phyloP scores from a whole-genome alignment of 768 basidiomycete genomes.

The Leucogyrophana mollusca region DNA sequence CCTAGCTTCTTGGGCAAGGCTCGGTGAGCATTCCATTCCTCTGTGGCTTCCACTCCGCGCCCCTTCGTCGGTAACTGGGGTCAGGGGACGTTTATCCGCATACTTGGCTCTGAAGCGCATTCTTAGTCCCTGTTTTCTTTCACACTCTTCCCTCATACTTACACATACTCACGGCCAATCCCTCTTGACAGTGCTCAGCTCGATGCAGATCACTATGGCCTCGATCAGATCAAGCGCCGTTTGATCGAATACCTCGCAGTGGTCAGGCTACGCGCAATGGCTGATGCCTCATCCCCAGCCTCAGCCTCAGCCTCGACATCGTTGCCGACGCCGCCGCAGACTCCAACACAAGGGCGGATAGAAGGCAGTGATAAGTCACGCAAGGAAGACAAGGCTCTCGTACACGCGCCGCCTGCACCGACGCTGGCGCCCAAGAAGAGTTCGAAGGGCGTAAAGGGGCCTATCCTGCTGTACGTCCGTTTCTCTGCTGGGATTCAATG shows the following conservation, averaged over 20 bases:
- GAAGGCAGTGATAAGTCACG: conserved; percentile 20
- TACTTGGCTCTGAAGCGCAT: too few species aligned
- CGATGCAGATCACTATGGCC: conserved; percentile 87
- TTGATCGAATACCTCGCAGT: conserved; percentile 92
- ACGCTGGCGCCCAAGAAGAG: conserved; percentile 9
- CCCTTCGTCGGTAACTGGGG: too few species aligned
- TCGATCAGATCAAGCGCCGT: conserved; percentile 90
- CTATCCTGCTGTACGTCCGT: conserved; percentile 59
- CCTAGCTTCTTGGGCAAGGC: conserved; percentile 66
- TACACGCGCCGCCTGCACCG: conserved; percentile 7
- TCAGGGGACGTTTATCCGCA: too few species aligned
- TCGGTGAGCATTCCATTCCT: conserved; percentile 44
- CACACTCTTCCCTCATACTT: background rate
- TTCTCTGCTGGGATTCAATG: too few species aligned
- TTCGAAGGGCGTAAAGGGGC: conserved; percentile 58
- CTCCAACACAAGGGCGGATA: conserved; percentile 11
- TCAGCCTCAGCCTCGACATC: conserved; percentile 1
- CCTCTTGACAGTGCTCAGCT: conserved; percentile 49
- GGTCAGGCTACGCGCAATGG: conserved; percentile 52
- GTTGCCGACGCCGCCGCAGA: conserved; percentile 17
- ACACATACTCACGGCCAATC: background rate
- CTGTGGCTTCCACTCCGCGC: background rate
- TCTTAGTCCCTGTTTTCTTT: background rate
- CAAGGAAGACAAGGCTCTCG: conserved; percentile 20
- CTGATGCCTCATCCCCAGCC: conserved; percentile 13